Conservation (phyloP, 2,329 filamentous ascomycete species). For the Fusarium sacchari region DNA sequence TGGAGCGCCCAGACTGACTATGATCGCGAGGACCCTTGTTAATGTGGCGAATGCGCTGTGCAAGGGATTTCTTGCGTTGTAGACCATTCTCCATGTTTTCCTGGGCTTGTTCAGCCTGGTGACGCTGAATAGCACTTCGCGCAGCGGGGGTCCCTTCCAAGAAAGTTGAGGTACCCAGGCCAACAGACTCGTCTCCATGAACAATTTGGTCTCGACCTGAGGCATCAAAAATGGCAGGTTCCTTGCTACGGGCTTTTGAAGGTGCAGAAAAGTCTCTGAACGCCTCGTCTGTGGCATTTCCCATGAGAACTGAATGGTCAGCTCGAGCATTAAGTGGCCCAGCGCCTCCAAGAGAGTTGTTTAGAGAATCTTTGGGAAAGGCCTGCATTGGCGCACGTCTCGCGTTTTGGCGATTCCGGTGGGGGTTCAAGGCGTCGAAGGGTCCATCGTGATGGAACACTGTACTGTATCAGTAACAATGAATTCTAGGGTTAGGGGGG, state of each 20-base stretch:
- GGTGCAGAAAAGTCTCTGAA: slow-evolving; percentile 78
- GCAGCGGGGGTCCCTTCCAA: slow-evolving; percentile 92
- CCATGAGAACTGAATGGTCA: slow-evolving; percentile 89
- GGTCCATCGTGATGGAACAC: slow-evolving; percentile 98
- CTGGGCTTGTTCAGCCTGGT: slow-evolving; percentile 73
- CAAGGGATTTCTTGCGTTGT: slow-evolving; percentile 92
- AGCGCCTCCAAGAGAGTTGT: slow-evolving; percentile 89
- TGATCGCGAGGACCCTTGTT: slow-evolving; percentile 74
- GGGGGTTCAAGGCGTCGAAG: slow-evolving; percentile 95
- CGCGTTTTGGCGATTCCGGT: slow-evolving; percentile 87
- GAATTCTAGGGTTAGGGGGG: not conserved
- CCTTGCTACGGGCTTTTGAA: slow-evolving; percentile 50
- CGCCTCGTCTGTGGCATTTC: slow-evolving; percentile 80
- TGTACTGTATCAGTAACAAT: slow-evolving; percentile 50
- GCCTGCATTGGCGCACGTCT: slow-evolving; percentile 93
- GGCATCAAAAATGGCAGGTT: slow-evolving; percentile 73
- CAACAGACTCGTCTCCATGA: slow-evolving; percentile 84
- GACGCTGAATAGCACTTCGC: slow-evolving; percentile 78
- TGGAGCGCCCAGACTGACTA: slow-evolving; percentile 66
- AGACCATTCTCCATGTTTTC: slow-evolving; percentile 70
- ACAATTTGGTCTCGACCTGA: slow-evolving; percentile 74
- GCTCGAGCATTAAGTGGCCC: slow-evolving; percentile 85
- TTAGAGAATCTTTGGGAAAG: slow-evolving; percentile 90
- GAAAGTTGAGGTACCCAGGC: slow-evolving; percentile 94
- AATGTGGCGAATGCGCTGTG: slow-evolving; percentile 88